Conservation (phyloP, 257 asterid species). For the Lavandula angustifolia region DNA sequence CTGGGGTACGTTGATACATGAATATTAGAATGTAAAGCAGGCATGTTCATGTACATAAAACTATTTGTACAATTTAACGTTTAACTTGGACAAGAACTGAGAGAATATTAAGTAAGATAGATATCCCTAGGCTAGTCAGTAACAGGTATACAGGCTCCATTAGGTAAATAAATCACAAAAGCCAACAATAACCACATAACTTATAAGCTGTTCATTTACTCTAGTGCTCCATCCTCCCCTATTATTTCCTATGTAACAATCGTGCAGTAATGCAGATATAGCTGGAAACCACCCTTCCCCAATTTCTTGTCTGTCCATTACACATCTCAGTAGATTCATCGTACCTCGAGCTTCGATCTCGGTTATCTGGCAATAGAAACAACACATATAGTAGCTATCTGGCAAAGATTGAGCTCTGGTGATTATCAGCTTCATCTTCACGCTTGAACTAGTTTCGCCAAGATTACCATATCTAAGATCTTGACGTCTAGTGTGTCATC, state of each 20-base stretch:
- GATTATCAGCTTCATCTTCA: slow-evolving; percentile 23
- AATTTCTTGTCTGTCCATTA: slow-evolving; percentile 3
- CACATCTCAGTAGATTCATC: too few species aligned
- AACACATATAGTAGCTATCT: too few species aligned
- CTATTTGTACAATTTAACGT: slow-evolving; percentile 21
- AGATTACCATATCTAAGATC: slow-evolving; percentile 67
- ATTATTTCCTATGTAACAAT: neutral
- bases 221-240: neutral
- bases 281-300: neutral
- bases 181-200: neutral
- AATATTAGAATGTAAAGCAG: neutral
- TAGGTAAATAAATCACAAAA: slow-evolving; percentile 6
- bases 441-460: slow-evolving; percentile 67
- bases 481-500: slow-evolving; percentile 82
- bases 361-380: too few species aligned
- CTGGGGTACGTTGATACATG: neutral
- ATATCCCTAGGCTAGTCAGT: neutral
- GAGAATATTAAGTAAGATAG: neutral
- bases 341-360: too few species aligned
- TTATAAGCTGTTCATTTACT: neutral
- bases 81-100: neutral
- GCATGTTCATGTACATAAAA: neutral
- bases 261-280: neutral
- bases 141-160: slow-evolving; percentile 28
- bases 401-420: neutral